Percentiles rank a stretch among this genome's conserved stretches.
phyloP scores from a whole-genome alignment of 495 filamentous ascomycete genomes.

The Podospora pseudocomata region DNA sequence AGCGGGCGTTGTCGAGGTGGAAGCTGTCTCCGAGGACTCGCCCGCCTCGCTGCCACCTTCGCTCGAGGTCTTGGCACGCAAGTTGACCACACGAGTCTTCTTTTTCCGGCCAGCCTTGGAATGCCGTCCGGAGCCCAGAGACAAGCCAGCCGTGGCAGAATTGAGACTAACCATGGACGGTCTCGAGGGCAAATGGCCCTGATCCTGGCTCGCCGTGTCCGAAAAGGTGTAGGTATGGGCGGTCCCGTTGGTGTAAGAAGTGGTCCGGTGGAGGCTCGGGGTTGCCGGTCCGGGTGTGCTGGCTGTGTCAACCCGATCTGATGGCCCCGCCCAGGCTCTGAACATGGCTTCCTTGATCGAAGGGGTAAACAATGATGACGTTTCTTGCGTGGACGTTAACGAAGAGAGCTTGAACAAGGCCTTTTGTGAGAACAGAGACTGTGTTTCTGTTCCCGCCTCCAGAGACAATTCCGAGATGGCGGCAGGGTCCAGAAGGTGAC shows the following conservation, averaged over 20 bases:
- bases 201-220: conserved; percentile 48
- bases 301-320: conserved; percentile 62
- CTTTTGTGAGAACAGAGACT: conserved; percentile 86
- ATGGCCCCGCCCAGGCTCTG: conserved; percentile 82
- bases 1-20: conserved; percentile 34
- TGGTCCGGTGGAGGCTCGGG: conserved; percentile 53
- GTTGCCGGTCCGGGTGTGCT: conserved; percentile 54
- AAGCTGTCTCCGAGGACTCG: conserved; percentile 40
- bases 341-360: conserved; percentile 80
- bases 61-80: conserved; percentile 63
- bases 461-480: conserved; percentile 72
- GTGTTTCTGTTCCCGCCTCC: conserved; percentile 69
- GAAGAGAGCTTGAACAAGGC: conserved; percentile 74
- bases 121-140: conserved; percentile 60
- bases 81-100: conserved; percentile 91
- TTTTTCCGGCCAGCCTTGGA: conserved; percentile 71
- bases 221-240: conserved; percentile 63
- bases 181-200: conserved; percentile 45
- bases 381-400: conserved; percentile 77
- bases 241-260: conserved; percentile 56
- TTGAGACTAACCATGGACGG: conserved; percentile 46
- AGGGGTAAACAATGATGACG: conserved; percentile 82
- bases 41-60: conserved; percentile 49
- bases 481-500: conserved; percentile 68
- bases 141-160: conserved; percentile 58